Conservation (phyloP, 345 rosid genomes). For the Linum usitatissimum region DNA sequence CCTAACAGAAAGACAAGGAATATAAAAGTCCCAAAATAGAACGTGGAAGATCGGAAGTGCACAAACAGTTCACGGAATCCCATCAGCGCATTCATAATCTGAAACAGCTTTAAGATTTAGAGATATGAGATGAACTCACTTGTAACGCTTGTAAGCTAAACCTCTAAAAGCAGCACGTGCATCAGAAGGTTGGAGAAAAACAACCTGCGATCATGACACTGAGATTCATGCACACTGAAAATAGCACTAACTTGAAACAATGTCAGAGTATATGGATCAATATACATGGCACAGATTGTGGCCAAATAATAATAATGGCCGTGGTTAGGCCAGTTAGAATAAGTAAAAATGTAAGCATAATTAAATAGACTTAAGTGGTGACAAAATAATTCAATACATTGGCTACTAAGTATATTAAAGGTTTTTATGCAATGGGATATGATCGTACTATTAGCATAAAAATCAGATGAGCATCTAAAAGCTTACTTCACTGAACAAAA, state of each 20-base stretch:
- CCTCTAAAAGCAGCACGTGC: constrained; percentile 86
- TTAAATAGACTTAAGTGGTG: neutral
- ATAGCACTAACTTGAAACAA: neutral
- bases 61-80: neutral
- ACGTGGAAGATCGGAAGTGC: neutral
- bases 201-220: constrained; percentile 41
- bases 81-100: neutral
- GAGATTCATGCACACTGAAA: neutral
- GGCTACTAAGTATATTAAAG: neutral
- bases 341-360: neutral
- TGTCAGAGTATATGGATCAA: neutral
- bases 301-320: neutral
- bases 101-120: neutral
- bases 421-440: neutral
- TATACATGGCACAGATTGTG: neutral
- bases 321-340: neutral
- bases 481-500: neutral
- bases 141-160: constrained; percentile 81
- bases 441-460: neutral
- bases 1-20: constrained; percentile 27
- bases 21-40: constrained; percentile 4
- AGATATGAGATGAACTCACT: constrained; percentile 38
- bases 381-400: too few relatives aligned
- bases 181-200: constrained; percentile 77
- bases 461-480: neutral